Base-by-base conservation (phyloP, 495 filamentous ascomycete species). In the Lindgomyces ingoldianus region DNA sequence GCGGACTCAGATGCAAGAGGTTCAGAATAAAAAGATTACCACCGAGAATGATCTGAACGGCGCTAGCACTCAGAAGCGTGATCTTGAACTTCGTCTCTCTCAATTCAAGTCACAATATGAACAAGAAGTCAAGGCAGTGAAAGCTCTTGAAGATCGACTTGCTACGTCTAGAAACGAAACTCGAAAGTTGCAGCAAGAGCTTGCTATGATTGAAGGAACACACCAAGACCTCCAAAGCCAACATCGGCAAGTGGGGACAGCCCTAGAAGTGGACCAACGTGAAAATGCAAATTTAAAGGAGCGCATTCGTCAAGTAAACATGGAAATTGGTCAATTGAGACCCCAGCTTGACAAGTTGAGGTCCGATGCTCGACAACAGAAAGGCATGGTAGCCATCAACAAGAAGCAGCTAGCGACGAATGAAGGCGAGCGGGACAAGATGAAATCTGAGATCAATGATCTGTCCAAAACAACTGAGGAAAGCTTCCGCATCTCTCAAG, bases 331-430 rank as follows among this genome's bases (percentile, higher is more conserved):
- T 30, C 86, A 89, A 76, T 78, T 98, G 29, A 91, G 90, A 74
- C 92, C 91, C 8, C 86, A 91, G 52, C 81, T 98, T 51, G 94
- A 98, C 68, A 96, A 96, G 78, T 80, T 95, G 55, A 88, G 90
- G 72, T 89, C 86, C 11, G 90, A 94, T 65, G 90, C 92, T 41
- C 85, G 94, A 21, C 94, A 96, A 72, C 91, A 97, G 76, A 96
- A 95, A 75, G 94, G 94, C 10, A 76, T 96, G 45, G 94, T 95
- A 46, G 91, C 95, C 3, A 98, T 98, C 76, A 96, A 95, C 78
- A 97, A 95, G 78, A 98, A 98, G 78, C 94, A 98, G 77, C 81
- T 97, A 49, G 82, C 89, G 36, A 96, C 93, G 1, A 87, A 87
- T 62, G 95, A 98, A 74, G 83, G 81, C 29, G 94, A 98, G 70